phyloP scores from a whole-genome alignment of 1,284 basidiomycete genomes.

The Leccinum fallax region DNA sequence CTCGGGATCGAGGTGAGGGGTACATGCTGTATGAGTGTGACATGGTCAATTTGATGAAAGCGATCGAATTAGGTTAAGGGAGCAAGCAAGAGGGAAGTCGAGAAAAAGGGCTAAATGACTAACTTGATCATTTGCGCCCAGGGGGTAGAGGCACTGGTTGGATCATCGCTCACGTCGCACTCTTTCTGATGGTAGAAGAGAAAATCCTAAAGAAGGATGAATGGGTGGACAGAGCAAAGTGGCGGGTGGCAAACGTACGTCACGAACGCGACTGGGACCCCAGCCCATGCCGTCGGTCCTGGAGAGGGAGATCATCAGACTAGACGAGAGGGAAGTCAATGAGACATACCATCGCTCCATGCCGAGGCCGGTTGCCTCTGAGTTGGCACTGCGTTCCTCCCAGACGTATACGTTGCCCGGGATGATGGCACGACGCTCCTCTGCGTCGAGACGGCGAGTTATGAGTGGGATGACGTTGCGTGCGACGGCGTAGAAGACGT shows the following conservation, averaged over 20 bases:
- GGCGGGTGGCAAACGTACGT: conserved; percentile 48
- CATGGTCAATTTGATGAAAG: conserved; percentile 17
- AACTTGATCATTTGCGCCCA: conserved; percentile 76
- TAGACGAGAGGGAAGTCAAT: neutral
- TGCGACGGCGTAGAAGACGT: conserved; percentile 77
- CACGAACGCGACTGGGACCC: conserved; percentile 57
- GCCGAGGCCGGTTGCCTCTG: conserved; percentile 74
- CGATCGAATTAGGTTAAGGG: conserved; percentile 25
- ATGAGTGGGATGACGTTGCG: conserved; percentile 69
- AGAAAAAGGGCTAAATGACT: conserved; percentile 22
- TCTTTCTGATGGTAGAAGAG: conserved; percentile 83
- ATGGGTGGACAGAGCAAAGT: neutral
- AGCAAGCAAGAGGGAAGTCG: conserved; percentile 10
- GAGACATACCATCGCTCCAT: conserved; percentile 75
- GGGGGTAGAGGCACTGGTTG: conserved; percentile 64
- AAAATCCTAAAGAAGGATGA: conserved; percentile 57
- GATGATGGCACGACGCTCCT: conserved; percentile 63
- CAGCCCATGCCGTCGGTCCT: neutral
- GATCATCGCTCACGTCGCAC: conserved; percentile 63
- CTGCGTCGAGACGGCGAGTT: conserved; percentile 76
- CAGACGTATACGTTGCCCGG: conserved; percentile 83
- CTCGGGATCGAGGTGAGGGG: conserved; percentile 40
- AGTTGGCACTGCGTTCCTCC: conserved; percentile 79
- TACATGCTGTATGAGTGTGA: conserved; percentile 34
- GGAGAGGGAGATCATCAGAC: neutral